Percentiles rank a stretch among this genome's conserved stretches.
Evolutionary conservation across 306 rosid genomes (phyloP).

Genomic region (Erythrophleum fordii): DNA sequence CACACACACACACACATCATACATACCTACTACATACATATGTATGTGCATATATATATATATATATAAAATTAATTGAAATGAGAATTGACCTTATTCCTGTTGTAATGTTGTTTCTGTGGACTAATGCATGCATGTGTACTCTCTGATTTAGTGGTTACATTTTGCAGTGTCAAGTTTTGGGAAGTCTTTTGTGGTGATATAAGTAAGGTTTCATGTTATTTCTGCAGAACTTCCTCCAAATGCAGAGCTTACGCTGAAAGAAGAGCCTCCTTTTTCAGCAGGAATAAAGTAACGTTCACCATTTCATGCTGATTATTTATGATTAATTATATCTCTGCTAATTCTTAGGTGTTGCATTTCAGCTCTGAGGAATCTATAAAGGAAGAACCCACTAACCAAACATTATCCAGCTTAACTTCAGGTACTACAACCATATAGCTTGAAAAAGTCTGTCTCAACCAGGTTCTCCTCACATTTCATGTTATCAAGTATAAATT

Average conservation of each 20-base stretch:
- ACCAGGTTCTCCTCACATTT: slow-evolving; percentile 28
- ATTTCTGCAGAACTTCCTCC: slow-evolving; percentile 61
- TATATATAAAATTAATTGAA: neutral
- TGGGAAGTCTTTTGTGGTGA: neutral
- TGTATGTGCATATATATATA: too few relatives aligned
- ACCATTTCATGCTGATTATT: slow-evolving; percentile 33
- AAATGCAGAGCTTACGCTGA: slow-evolving; percentile 57
- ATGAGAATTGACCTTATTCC: neutral
- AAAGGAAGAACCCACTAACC: slow-evolving; percentile 47
- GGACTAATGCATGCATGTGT: neutral
- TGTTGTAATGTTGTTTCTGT: neutral
- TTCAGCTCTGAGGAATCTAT: slow-evolving; percentile 67
- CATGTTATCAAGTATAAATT: slow-evolving; percentile 22
- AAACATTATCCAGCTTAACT: slow-evolving; percentile 49
- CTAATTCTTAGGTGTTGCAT: slow-evolving; percentile 43
- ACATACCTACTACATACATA: too few relatives aligned
- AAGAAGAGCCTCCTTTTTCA: slow-evolving; percentile 61
- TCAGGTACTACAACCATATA: slow-evolving; percentile 59
- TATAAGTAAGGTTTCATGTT: neutral
- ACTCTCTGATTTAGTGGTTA: slow-evolving; percentile 14
- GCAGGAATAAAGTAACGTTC: slow-evolving; percentile 54
- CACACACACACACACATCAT: too few relatives aligned
- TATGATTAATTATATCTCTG: slow-evolving; percentile 27
- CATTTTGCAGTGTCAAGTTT: slow-evolving; percentile 30
- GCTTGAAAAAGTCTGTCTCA: slow-evolving; percentile 29